A percentile compares a stretch with the other conserved stretches of the same genome.
Conservation (phyloP, 2,329 filamentous ascomycete genomes). For the Neonectria faginata region DNA sequence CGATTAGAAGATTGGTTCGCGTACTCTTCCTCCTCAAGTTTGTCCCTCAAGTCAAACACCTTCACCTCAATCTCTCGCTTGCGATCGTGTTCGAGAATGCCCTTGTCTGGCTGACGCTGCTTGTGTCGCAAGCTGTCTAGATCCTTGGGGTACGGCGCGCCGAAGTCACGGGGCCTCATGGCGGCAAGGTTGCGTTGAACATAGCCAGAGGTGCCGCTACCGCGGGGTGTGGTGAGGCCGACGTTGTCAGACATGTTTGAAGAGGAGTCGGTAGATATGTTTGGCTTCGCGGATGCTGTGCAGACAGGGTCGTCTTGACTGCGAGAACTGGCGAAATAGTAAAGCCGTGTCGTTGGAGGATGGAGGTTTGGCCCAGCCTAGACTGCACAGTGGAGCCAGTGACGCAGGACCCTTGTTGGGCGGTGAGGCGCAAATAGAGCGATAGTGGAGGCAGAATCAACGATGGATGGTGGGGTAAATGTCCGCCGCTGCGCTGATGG, state of each 20-base stretch:
- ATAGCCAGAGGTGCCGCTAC: slow-evolving; percentile 96
- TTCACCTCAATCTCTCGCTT: slow-evolving; percentile 93
- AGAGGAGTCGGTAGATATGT: background rate
- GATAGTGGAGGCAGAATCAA: slow-evolving; percentile 45
- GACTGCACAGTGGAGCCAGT: slow-evolving; percentile 6
- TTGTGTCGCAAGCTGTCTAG: slow-evolving; percentile 77
- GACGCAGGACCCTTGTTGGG: slow-evolving; percentile 35
- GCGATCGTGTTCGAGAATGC: slow-evolving; percentile 93
- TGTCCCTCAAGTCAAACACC: slow-evolving; percentile 89
- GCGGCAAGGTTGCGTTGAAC: slow-evolving; percentile 96
- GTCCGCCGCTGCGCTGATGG: slow-evolving; percentile 14
- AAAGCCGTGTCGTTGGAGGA: slow-evolving; percentile 6
- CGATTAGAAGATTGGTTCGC: slow-evolving; percentile 39
- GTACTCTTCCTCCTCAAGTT: slow-evolving; percentile 90
- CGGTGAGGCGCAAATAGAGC: slow-evolving; percentile 34
- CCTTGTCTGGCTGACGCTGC: slow-evolving; percentile 87
- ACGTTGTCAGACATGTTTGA: slow-evolving; percentile 91
- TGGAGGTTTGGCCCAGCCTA: slow-evolving; percentile 2
- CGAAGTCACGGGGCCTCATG: slow-evolving; percentile 84
- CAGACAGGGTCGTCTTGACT: background rate
- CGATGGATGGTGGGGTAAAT: slow-evolving; percentile 38
- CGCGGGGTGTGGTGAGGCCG: slow-evolving; percentile 91
- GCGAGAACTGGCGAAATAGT: background rate
- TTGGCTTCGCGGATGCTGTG: slow-evolving; percentile 14
- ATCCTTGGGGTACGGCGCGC: slow-evolving; percentile 80